Evolutionary conservation across 768 basidiomycete genomes (phyloP), one percentile per base, ranked within the genome.

Genomic region (Cubamyces sp.): DNA sequence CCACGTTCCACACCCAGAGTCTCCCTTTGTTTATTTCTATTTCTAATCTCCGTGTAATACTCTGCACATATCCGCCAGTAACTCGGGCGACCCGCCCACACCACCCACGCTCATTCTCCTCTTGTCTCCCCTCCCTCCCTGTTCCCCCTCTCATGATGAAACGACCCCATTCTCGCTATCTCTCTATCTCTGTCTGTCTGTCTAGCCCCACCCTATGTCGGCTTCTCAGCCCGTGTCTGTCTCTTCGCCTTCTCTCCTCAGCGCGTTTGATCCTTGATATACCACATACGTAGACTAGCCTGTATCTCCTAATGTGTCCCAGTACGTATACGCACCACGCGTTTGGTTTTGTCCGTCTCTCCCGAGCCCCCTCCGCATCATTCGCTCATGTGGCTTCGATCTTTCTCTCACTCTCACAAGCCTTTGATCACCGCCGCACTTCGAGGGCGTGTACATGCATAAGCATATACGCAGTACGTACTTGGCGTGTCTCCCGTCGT

Each of bases 21-120:
- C 47, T 53, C 48, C 23, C 59, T 50, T 58, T 59, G 57, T 71
- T 74, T 66, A 69, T 72, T 62, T 66, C 70, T 72, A 70, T 73
- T 69, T 58, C 51, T 74, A 69, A 62, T 70, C 65, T 61, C 53
- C 55, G 42, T 57, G 69, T 72, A 70, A 71, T 64, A 66, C 66
- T 66, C 76, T 72, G 45, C 45, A 46, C 45, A 46, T 46, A 45
- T 9, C 6, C 9, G 34, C 9, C 34, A 5, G 34, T 34, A 34
- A 34, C 34, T 34, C 5, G 34, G 42, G 42, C 18, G 5, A 3
- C 43, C 5, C 43, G 45, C 25, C 28, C 28, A 37, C 46, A 34
- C 41, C 48, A 6, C 54, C 49, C 49, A 57, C 61, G 23, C 57
- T 63, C 61, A 40, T 62, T 63, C 55, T 53, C 53, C 58, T 1